A percentile compares a stretch with the other conserved stretches of the same genome.
Conservation (phyloP, 139 green algal genomes). For the Dunaliella sp. region DNA sequence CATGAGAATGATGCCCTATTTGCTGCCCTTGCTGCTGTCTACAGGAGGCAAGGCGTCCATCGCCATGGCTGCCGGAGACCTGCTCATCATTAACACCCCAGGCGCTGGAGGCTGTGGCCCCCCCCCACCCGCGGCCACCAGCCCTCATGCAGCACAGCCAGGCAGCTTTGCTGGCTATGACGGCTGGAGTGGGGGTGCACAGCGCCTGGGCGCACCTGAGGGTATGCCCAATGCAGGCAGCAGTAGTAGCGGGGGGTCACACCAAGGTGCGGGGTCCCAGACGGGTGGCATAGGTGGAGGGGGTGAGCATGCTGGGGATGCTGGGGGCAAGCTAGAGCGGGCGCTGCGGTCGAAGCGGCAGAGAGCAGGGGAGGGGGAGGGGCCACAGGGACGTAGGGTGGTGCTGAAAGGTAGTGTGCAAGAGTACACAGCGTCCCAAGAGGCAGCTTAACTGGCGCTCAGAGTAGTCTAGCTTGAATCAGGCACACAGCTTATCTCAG, state of each 20-base stretch:
- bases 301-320: background rate
- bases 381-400: background rate
- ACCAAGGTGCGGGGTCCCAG: too few relatives aligned
- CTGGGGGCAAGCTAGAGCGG: background rate
- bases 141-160: too few relatives aligned
- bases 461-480: too few relatives aligned
- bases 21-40: too few relatives aligned
- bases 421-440: constrained; percentile 37
- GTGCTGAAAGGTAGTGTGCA: constrained; percentile 30
- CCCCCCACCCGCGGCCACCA: too few relatives aligned
- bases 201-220: background rate
- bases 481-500: too few relatives aligned
- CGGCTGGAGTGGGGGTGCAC: background rate
- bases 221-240: background rate
- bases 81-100: constrained; percentile 70
- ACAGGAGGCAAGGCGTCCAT: constrained; percentile 76
- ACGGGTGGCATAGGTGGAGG: background rate
- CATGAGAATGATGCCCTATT: too few relatives aligned
- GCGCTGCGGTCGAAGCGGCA: background rate
- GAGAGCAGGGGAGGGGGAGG: background rate
- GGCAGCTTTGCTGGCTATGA: too few relatives aligned
- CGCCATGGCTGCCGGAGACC: constrained; percentile 56
- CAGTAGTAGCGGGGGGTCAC: background rate
- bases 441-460: constrained; percentile 60
- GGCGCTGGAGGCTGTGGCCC: constrained; percentile 70